Evolutionary conservation across 2,329 filamentous ascomycete genomes (phyloP).

Genomic region (Colletotrichum godetiae): DNA sequence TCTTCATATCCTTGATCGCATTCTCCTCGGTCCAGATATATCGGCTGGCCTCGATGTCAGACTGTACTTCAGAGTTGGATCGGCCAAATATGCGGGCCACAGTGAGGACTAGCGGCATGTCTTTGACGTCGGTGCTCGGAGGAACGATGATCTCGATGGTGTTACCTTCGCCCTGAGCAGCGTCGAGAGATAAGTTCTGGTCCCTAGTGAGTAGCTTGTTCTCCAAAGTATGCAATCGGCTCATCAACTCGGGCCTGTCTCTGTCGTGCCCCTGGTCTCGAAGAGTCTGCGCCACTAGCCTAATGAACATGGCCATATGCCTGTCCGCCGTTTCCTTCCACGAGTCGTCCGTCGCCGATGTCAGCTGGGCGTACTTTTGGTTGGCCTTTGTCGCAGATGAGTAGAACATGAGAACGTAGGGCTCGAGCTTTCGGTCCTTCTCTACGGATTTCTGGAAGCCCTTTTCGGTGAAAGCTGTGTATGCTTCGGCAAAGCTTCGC

Average conservation of each 20-base stretch:
- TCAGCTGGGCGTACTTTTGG: constrained; percentile 81
- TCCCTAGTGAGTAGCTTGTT: constrained; percentile 95
- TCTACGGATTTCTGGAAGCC: constrained; percentile 92
- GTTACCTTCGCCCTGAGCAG: constrained; percentile 68
- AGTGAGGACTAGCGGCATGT: constrained; percentile 92
- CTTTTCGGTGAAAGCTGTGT: constrained; percentile 91
- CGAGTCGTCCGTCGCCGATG: constrained; percentile 80
- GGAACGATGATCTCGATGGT: constrained; percentile 86
- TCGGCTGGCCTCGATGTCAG: constrained; percentile 86
- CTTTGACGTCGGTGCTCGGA: constrained; percentile 91
- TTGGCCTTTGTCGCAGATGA: constrained; percentile 89
- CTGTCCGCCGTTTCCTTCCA: constrained; percentile 95
- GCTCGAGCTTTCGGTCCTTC: constrained; percentile 92
- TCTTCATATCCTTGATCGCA: constrained; percentile 90
- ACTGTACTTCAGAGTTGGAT: constrained; percentile 82
- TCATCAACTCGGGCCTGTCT: constrained; percentile 86
- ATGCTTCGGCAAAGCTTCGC: constrained; percentile 92
- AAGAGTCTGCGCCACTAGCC: constrained; percentile 83
- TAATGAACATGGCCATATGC: constrained; percentile 93
- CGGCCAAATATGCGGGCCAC: constrained; percentile 90
- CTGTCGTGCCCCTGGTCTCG: constrained; percentile 87
- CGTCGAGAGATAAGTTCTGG: constrained; percentile 81
- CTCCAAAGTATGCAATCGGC: constrained; percentile 83
- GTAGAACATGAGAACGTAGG: constrained; percentile 95
- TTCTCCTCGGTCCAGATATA: constrained; percentile 90